phyloP scores from a whole-genome alignment of 2,329 filamentous ascomycete species.

The Ophiocordyceps australis region DNA sequence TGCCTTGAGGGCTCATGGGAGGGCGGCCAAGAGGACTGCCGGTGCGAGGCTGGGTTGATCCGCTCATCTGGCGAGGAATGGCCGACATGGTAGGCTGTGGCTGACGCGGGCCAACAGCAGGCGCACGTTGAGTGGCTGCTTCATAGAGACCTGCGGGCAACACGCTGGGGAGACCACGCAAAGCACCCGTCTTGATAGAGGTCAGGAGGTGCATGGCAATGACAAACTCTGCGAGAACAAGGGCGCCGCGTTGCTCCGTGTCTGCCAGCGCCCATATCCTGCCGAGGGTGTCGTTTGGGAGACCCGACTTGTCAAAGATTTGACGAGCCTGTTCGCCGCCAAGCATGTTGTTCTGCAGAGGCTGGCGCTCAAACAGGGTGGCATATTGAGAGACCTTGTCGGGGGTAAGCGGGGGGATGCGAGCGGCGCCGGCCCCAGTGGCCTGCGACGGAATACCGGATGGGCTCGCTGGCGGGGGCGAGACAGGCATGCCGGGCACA shows the following conservation, averaged over 20 bases:
- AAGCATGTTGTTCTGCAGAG: slow-evolving; percentile 52
- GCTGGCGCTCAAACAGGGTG: slow-evolving; percentile 78
- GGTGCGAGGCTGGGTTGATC: slow-evolving; percentile 44
- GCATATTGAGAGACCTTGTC: slow-evolving; percentile 85
- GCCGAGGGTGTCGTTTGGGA: slow-evolving; percentile 83
- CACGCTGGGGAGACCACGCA: slow-evolving; percentile 62
- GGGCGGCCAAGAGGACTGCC: slow-evolving; percentile 36
- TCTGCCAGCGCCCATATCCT: slow-evolving; percentile 93
- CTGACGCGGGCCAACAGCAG: slow-evolving; percentile 22
- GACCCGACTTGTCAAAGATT: slow-evolving; percentile 83
- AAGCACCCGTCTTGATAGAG: slow-evolving; percentile 68
- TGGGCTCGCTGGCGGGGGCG: slow-evolving; percentile 23
- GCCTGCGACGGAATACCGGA: slow-evolving; percentile 34
- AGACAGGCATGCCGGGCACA: slow-evolving; percentile 10
- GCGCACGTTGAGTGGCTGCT: slow-evolving; percentile 56
- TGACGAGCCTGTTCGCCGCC: slow-evolving; percentile 76
- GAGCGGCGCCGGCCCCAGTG: slow-evolving; percentile 53
- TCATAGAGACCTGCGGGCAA: slow-evolving; percentile 81
- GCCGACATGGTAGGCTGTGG: slow-evolving; percentile 38
- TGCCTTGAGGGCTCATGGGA: slow-evolving; percentile 23
- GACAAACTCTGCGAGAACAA: slow-evolving; percentile 83
- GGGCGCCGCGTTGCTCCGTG: slow-evolving; percentile 74
- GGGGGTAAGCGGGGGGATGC: slow-evolving; percentile 73
- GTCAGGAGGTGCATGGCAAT: slow-evolving; percentile 96
- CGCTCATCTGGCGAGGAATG: slow-evolving; percentile 72